phyloP scores from a whole-genome alignment of 306 rosid species.

The Echinosophora koreensis region DNA sequence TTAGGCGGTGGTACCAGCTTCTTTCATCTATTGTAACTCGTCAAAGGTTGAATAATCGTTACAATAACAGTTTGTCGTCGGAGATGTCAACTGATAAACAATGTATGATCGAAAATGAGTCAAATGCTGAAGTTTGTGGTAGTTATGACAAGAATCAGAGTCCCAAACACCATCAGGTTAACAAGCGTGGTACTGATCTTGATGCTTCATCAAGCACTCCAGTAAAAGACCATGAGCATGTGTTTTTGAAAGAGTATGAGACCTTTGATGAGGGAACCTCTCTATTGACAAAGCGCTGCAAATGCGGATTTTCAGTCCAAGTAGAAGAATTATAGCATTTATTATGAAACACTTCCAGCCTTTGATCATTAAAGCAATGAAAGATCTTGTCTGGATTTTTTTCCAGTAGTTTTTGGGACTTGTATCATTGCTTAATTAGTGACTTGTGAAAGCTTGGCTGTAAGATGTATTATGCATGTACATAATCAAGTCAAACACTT shows the following conservation, averaged over 20 bases:
- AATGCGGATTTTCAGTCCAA: slow-evolving; percentile 85
- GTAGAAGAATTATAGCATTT: slow-evolving; percentile 77
- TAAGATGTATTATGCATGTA: slow-evolving; percentile 24
- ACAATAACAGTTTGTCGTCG: slow-evolving; percentile 56
- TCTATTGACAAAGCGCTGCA: slow-evolving; percentile 74
- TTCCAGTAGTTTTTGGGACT: neutral
- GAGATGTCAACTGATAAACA: slow-evolving; percentile 43
- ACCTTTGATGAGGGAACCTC: slow-evolving; percentile 65
- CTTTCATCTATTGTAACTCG: slow-evolving; percentile 86
- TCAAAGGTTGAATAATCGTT: slow-evolving; percentile 76
- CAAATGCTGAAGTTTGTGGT: slow-evolving; percentile 45
- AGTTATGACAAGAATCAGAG: slow-evolving; percentile 47
- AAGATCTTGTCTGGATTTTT: neutral
- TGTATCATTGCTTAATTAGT: slow-evolving; percentile 1
- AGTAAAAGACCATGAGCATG: slow-evolving; percentile 72
- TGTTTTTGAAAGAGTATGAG: slow-evolving; percentile 72
- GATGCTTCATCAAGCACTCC: slow-evolving; percentile 42
- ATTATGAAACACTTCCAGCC: slow-evolving; percentile 1
- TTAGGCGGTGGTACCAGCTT: slow-evolving; percentile 91
- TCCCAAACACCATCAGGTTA: slow-evolving; percentile 39
- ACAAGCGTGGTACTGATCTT: slow-evolving; percentile 15
- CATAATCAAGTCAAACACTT: slow-evolving; percentile 4
- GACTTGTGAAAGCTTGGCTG: slow-evolving; percentile 4
- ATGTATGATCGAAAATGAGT: slow-evolving; percentile 37
- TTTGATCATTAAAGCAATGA: slow-evolving; percentile 33